Evolutionary conservation across 306 rosid genomes (phyloP).

Genomic region (Datisca glomerata): DNA sequence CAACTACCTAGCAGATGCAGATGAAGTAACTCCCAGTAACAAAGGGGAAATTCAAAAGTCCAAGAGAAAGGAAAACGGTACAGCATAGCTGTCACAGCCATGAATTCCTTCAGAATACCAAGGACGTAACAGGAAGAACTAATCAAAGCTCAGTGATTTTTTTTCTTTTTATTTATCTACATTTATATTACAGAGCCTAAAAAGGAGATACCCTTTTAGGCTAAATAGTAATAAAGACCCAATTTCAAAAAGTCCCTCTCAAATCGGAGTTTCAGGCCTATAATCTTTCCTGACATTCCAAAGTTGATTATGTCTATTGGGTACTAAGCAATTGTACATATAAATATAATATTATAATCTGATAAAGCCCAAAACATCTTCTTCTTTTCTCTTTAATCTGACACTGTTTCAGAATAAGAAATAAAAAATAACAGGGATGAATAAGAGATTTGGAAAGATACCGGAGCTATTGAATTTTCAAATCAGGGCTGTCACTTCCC

Average conservation of each 20-base stretch:
- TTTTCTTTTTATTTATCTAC: no score
- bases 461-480: no score
- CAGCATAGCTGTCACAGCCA: conserved; percentile 72
- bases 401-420: conserved; percentile 34
- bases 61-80: conserved; percentile 28
- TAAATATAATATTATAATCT: conserved; percentile 19
- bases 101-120: conserved; percentile 69
- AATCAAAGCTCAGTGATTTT: conserved; percentile 36
- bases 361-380: conserved; percentile 23
- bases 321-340: conserved; percentile 14
- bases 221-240: conserved; percentile 44
- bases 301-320: conserved; percentile 20
- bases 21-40: conserved; percentile 36
- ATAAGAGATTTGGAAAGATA: not conserved
- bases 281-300: conserved; percentile 43
- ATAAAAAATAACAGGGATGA: conserved; percentile 6
- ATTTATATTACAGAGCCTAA: conserved; percentile 24
- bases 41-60: conserved; percentile 37
- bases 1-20: conserved; percentile 14
- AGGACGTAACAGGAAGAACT: conserved; percentile 44
- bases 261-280: conserved; percentile 30
- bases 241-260: conserved; percentile 14
- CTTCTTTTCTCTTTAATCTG: conserved; percentile 15
- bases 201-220: conserved; percentile 26
- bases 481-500: no score